These are phyloP conservation scores for Zygosaccharomyces lentus DNA, from an alignment of 805 yeast genomes.

Conservation along the genomic window DNA sequence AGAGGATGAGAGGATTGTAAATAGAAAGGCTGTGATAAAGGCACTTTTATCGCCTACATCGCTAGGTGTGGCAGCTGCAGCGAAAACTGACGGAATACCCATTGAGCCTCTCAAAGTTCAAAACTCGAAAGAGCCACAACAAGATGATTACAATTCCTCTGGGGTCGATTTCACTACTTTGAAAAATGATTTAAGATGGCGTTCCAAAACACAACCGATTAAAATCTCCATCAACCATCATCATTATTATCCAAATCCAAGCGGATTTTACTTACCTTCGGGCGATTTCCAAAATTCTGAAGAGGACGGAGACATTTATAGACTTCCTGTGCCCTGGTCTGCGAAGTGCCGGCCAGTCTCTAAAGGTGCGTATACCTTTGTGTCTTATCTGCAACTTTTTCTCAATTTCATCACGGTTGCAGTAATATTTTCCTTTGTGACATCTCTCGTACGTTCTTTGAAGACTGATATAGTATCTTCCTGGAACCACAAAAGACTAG, in stretches of 20 bases:
- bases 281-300: background rate
- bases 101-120: background rate
- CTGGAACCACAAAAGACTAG: constrained; percentile 44
- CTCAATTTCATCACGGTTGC: constrained; percentile 46
- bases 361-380: constrained; percentile 50
- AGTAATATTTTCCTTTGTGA: constrained; percentile 43
- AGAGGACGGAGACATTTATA: constrained; percentile 27
- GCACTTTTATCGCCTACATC: constrained; percentile 30
- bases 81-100: constrained; percentile 19
- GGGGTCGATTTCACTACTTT: constrained; percentile 7
- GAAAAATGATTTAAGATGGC: constrained; percentile 17
- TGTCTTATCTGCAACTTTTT: constrained; percentile 57
- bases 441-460: constrained; percentile 45
- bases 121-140: background rate
- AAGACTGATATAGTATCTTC: constrained; percentile 50
- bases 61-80: constrained; percentile 30
- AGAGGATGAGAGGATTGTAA: constrained; percentile 2
- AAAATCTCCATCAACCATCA: constrained; percentile 31
- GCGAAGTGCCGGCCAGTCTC: constrained; percentile 47
- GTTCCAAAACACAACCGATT: constrained; percentile 20
- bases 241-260: constrained; percentile 18
- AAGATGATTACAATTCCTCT: background rate
- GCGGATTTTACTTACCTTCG: constrained; percentile 20
- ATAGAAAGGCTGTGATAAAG: constrained; percentile 19
- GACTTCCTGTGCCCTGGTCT: constrained; percentile 61